Evolutionary conservation across 352 stramenopile genomes (phyloP), one percentile per base, ranked within the genome.

Genomic region (Thalassiosira mediterranea): DNA sequence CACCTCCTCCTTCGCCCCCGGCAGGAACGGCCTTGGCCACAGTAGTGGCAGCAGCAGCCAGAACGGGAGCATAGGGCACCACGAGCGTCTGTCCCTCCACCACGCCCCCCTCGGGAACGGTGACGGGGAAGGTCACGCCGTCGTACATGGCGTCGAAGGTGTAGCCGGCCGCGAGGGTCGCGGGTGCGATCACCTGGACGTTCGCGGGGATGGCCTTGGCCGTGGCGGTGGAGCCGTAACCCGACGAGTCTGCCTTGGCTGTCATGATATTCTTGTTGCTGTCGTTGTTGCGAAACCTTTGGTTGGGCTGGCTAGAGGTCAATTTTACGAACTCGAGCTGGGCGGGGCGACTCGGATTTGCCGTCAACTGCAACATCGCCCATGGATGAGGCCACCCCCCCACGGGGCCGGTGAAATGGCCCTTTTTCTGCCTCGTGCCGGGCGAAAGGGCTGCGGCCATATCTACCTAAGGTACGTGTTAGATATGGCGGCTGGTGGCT

Each of bases 151-250:
- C 82, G 66, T 92, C 84, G 62, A 91, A 88, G 23, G 65, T 72
- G 65, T 87, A 90, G 8, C 83, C 86, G 59, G 77, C 78, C 10
- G 61, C 25, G 3, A 92, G 58, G 10, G 84, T 88, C 8, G 83
- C 78, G 11, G 86, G 86, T 4, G 87, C 87, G 52, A 89, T 79
- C 13, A 92, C 82, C 62, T 86, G 76, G 40, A 91, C 84, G 34
- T 88, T 80, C 42, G 42, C 34, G 4, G 25, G 31, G 13, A 32
- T 31, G 26, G 19, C 11, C 11, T 5, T 21, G 21, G 19, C 11
- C 40, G 49, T n/a, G 32, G 49, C 5, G 31, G 48, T 52, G 13
- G 63, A 17, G 49, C 63, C 63, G 63, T 72, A 72, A 31, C 54
- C 37, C 28, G 37, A 64, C 3, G 49, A 58, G 10, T 3, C 3